Evolutionary conservation across 2,329 filamentous ascomycete species (phyloP).

Genomic region (Calonectria pseudoturangicola): DNA sequence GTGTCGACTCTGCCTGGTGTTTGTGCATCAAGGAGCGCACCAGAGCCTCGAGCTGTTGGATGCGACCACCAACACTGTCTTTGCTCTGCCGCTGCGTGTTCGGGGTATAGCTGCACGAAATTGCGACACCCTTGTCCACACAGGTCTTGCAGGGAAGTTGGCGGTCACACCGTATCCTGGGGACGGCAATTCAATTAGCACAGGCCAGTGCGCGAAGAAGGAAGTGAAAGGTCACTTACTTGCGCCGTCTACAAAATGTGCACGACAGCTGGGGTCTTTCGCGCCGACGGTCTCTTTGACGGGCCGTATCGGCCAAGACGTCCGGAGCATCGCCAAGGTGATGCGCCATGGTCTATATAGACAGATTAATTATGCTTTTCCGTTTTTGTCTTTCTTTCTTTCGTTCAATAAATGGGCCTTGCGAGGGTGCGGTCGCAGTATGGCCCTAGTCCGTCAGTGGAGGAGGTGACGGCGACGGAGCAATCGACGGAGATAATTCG

Average conservation of each 20-base stretch:
- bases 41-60: conserved; percentile 54
- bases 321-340: not conserved
- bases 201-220: not conserved
- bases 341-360: not conserved
- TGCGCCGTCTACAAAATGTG: conserved; percentile 26
- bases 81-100: not conserved
- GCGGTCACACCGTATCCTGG: conserved; percentile 32
- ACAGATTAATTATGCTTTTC: not conserved
- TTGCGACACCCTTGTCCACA: not conserved
- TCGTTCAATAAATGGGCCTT: too few relatives aligned
- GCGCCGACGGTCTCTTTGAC: conserved; percentile 3
- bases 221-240: not conserved
- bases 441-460: not conserved
- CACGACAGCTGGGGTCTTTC: conserved; percentile 30
- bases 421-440: not conserved
- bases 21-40: conserved; percentile 54
- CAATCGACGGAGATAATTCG: conserved; percentile 14
- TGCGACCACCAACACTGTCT: not conserved
- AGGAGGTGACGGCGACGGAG: not conserved
- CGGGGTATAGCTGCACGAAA: conserved; percentile 17
- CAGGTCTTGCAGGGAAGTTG: conserved; percentile 31
- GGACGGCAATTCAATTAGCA: not conserved
- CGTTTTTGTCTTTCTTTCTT: too few relatives aligned
- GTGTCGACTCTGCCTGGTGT: not conserved
- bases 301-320: not conserved